A percentile compares a stretch with the other conserved stretches of the same genome.
These are phyloP conservation scores for Thelonectria rubi DNA, from an alignment of 2,329 filamentous ascomycete genomes.

Conservation along the genomic window DNA sequence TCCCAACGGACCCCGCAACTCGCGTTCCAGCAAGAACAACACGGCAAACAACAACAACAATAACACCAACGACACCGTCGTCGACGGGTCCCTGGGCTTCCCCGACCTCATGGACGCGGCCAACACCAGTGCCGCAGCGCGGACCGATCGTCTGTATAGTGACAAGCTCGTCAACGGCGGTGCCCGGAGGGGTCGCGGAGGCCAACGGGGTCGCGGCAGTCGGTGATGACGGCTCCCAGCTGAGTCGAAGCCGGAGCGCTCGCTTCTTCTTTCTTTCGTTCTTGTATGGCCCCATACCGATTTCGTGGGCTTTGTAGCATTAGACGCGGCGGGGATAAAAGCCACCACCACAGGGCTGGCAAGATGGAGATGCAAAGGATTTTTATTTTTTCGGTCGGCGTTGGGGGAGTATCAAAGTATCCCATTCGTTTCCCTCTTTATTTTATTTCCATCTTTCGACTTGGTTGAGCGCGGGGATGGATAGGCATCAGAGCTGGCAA, in stretches of 20 bases:
- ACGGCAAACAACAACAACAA: conserved; percentile 31
- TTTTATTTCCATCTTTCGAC: neutral
- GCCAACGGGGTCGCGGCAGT: conserved; percentile 38
- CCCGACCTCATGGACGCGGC: conserved; percentile 55
- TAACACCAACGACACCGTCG: conserved; percentile 50
- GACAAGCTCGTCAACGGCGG: conserved; percentile 53
- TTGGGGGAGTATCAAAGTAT: conserved; percentile 25
- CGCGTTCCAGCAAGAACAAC: conserved; percentile 35
- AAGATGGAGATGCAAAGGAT: neutral
- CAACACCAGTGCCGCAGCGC: conserved; percentile 33
- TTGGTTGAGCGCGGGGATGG: neutral
- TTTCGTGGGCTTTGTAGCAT: neutral
- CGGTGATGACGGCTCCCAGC: conserved; percentile 23
- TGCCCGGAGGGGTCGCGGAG: conserved; percentile 42
- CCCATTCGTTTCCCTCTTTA: neutral
- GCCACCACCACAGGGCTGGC: neutral
- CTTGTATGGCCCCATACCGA: neutral
- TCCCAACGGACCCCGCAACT: conserved; percentile 44
- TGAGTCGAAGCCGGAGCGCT: neutral
- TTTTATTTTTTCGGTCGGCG: conserved; percentile 26
- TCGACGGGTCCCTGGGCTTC: conserved; percentile 66
- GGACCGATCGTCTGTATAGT: conserved; percentile 59
- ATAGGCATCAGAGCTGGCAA: neutral
- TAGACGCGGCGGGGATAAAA: neutral
- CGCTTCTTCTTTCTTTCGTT: neutral